A percentile compares a stretch with the other conserved stretches of the same genome.
These are phyloP conservation scores for Borovskyia barvae DNA, from an alignment of 208 protist genomes.

Conservation along the genomic window DNA sequence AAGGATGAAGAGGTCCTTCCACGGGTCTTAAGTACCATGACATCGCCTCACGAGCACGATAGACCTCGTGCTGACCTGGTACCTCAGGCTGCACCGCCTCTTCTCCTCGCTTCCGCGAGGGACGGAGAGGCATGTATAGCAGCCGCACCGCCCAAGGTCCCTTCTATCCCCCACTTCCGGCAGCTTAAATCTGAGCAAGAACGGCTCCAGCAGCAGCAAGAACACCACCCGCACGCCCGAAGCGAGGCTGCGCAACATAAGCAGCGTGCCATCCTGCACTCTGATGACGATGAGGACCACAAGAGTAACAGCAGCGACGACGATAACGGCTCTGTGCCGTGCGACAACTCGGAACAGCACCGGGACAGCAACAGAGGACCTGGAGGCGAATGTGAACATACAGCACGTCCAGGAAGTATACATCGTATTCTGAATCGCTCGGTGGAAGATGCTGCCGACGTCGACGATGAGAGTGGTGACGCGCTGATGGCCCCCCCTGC, in stretches of 20 bases:
- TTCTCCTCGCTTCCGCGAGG: too few relatives aligned
- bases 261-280: background rate
- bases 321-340: background rate
- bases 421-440: too few relatives aligned
- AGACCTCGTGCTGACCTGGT: too few relatives aligned
- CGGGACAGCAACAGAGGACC: background rate
- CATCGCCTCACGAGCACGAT: too few relatives aligned
- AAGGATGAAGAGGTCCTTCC: too few relatives aligned
- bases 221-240: conserved; percentile 11
- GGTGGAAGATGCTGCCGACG: too few relatives aligned
- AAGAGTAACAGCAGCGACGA: background rate
- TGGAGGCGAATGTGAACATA: conserved; percentile 1
- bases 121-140: too few relatives aligned
- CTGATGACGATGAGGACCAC: conserved; percentile 5
- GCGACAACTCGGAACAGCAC: background rate
- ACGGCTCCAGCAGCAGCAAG: background rate
- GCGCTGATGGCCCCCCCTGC: too few relatives aligned
- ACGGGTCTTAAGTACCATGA: too few relatives aligned
- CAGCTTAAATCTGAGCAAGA: conserved; percentile 9
- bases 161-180: conserved; percentile 13
- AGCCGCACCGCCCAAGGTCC: background rate
- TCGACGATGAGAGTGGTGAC: too few relatives aligned
- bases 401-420: conserved; percentile 5
- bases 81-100: too few relatives aligned
- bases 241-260: conserved; percentile 13